Conservation (phyloP, 768 basidiomycete species). For the Boletus tomentosulus region DNA sequence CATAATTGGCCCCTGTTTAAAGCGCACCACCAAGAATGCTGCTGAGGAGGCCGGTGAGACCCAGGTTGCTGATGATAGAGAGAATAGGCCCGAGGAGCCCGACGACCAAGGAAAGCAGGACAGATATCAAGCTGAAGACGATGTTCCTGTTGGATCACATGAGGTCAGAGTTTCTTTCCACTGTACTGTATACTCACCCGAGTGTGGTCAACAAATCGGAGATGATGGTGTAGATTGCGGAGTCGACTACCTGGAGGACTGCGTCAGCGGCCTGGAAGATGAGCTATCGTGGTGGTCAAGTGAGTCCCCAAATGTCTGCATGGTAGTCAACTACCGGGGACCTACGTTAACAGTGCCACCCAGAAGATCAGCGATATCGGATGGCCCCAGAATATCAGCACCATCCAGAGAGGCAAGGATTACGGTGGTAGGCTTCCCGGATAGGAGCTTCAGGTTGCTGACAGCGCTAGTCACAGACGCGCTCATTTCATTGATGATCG, state of each 20-base stretch:
- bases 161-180: background rate
- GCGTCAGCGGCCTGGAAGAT: constrained; percentile 1
- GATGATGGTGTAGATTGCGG: background rate
- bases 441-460: constrained; percentile 1
- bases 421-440: background rate
- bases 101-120: constrained; percentile 2
- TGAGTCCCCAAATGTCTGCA: background rate
- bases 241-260: constrained; percentile 9
- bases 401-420: constrained; percentile 9
- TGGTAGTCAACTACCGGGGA: background rate
- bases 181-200: background rate
- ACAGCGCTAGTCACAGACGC: constrained; percentile 5
- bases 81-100: constrained; percentile 10
- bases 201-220: background rate
- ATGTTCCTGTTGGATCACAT: background rate
- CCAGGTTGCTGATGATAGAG: constrained; percentile 3
- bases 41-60: background rate
- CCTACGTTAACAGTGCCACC: background rate
- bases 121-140: constrained; percentile 3
- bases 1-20: no score
- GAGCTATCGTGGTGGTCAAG: constrained; percentile 4
- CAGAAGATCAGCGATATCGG: constrained; percentile 8
- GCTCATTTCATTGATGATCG: constrained; percentile 7
- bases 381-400: background rate
- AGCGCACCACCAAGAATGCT: background rate